Base-by-base conservation (phyloP, 352 stramenopile species). In the Phytophthora boehmeriae region DNA sequence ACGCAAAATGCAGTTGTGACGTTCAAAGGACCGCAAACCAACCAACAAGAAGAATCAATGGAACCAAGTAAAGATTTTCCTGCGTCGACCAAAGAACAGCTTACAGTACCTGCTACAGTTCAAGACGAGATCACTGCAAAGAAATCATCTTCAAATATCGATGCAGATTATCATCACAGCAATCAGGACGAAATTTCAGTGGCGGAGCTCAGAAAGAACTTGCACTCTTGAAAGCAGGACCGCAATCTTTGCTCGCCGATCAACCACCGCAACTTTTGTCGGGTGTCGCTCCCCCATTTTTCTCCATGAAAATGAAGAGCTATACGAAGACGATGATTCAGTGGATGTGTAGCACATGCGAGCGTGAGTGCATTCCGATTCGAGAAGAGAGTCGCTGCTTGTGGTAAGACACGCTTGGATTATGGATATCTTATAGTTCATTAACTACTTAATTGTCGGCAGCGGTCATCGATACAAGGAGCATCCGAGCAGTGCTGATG, bases 401-500 rank as follows among this genome's bases (percentile, higher is more conserved):
- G 2, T 95, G 84, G 80, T 89, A n/a, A n/a, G n/a, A n/a, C n/a
- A n/a, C n/a, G n/a, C n/a, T n/a, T n/a, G n/a, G n/a, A n/a, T n/a
- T n/a, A n/a, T n/a, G n/a, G n/a, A n/a, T n/a, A n/a, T n/a, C n/a
- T 23, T 50, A 16, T 16, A 36, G 43, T 16, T 42, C 9, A 42
- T 16, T 6, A 38, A 42, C 0, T 28, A 41, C 22, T 39, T 8
- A 4, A 41, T 19, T 62, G 44, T 34, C 17, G n/a, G 6, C 52
- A 90, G 83, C 45, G 84, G 75, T 2, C 83, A 95, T 56, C 80
- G 80, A 13, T 88, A 89, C 71, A 93, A 95, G 63, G 75, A 93
- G 51, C 80, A 93, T 44, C 78, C 78, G 13, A 63, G 68, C 19
- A 62, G 51, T 1, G 48, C 47, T 4, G 60, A 67, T 2, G 72